A percentile compares a stretch with the other conserved stretches of the same genome.
These are phyloP conservation scores for Trypanosoma platydactyli DNA, from an alignment of 208 protist species.

Conservation along the genomic window DNA sequence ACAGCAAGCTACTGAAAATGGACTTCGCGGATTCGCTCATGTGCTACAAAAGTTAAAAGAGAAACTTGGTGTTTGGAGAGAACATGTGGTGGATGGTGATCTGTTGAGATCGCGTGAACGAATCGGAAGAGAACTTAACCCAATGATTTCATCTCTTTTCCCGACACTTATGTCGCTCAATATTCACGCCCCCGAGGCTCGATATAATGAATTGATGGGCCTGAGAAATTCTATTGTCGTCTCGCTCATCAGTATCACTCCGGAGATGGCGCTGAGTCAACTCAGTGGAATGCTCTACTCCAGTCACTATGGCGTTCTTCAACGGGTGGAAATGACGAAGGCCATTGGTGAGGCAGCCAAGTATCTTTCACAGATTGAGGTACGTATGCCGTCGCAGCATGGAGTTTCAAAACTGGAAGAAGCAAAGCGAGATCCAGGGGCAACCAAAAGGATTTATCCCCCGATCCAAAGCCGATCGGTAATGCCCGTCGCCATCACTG, in stretches of 20 bases:
- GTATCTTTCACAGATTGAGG: slow-evolving; percentile 42
- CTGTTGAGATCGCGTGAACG: slow-evolving; percentile 14
- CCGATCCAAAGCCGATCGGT: slow-evolving; percentile 43
- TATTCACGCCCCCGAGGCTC: slow-evolving; percentile 65
- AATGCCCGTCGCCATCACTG: slow-evolving; percentile 29
- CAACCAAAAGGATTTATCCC: slow-evolving; percentile 58
- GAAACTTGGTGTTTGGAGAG: slow-evolving; percentile 27
- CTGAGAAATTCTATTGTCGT: slow-evolving; percentile 49
- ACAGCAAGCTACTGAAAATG: slow-evolving; percentile 54
- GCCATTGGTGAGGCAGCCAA: slow-evolving; percentile 63
- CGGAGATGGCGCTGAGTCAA: slow-evolving; percentile 42
- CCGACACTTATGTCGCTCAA: slow-evolving; percentile 45
- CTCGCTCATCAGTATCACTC: slow-evolving; percentile 49
- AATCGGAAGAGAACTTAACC: slow-evolving; percentile 38
- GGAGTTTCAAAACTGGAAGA: too few relatives aligned
- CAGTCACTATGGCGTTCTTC: slow-evolving; percentile 62
- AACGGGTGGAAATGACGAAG: slow-evolving; percentile 58
- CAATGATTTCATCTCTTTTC: slow-evolving; percentile 53
- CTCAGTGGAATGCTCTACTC: slow-evolving; percentile 60
- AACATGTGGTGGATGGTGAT: slow-evolving; percentile 14
- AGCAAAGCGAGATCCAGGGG: not conserved
- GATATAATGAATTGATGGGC: slow-evolving; percentile 38
- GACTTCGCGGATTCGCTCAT: slow-evolving; percentile 44
- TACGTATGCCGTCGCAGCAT: not conserved
- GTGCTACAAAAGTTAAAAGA: slow-evolving; percentile 26